Evolutionary conservation across 2,329 filamentous ascomycete genomes (phyloP).

Genomic region (Diplodia seriata): DNA sequence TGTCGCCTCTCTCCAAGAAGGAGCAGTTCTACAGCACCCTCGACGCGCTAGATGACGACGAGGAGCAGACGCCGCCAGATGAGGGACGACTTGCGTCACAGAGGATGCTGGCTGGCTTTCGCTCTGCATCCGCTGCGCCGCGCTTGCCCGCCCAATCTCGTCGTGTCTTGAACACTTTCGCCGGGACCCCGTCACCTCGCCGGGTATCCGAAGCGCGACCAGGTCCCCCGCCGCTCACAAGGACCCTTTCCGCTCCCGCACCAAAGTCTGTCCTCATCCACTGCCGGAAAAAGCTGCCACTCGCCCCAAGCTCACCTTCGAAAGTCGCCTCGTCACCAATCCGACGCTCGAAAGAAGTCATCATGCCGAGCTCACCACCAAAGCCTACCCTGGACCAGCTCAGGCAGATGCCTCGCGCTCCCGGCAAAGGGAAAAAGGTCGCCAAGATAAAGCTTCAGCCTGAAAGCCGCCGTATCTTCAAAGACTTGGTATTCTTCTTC

Average conservation of each 20-base stretch:
- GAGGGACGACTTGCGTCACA: constrained; percentile 37
- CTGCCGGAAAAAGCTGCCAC: neutral
- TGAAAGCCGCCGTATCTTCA: constrained; percentile 45
- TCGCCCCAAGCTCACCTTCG: neutral
- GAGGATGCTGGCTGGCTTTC: constrained; percentile 29
- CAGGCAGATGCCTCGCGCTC: constrained; percentile 40
- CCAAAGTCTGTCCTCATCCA: neutral
- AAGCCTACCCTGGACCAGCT: constrained; percentile 1
- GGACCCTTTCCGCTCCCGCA: constrained; percentile 6
- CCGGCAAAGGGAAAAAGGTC: constrained; percentile 42
- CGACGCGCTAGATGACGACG: constrained; percentile 35
- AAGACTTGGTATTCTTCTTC: constrained; percentile 55
- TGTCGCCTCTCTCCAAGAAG: constrained; percentile 32
- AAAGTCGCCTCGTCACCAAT: neutral
- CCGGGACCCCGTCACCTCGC: neutral
- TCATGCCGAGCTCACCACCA: neutral
- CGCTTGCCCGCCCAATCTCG: neutral
- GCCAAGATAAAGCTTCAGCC: constrained; percentile 44
- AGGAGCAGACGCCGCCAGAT: constrained; percentile 36
- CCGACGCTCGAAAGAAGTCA: neutral
- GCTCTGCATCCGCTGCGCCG: neutral
- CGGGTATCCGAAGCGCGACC: constrained; percentile 2
- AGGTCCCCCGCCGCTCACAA: neutral
- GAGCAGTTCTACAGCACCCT: constrained; percentile 37
- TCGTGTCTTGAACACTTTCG: constrained; percentile 3